phyloP scores from a whole-genome alignment of 2,329 filamentous ascomycete genomes.

The Arthrobotrys entomopaga region DNA sequence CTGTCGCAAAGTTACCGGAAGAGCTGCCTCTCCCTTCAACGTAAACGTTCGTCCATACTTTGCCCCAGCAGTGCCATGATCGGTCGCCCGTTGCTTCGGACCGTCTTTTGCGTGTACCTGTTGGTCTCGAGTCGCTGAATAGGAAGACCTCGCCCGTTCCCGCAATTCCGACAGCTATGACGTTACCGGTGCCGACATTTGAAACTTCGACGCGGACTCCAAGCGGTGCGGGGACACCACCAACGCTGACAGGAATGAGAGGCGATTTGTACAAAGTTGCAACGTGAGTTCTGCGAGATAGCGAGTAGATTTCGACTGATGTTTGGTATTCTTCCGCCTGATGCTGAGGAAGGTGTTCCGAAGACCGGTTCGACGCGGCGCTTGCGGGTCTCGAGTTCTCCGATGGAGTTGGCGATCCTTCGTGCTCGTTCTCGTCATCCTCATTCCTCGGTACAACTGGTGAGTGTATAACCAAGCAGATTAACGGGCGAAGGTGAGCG shows the following conservation, averaged over 20 bases:
- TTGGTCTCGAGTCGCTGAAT: slow-evolving; percentile 54
- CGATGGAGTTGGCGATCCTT: slow-evolving; percentile 58
- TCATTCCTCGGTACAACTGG: slow-evolving; percentile 52
- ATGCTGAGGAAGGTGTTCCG: slow-evolving; percentile 52
- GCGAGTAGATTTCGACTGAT: slow-evolving; percentile 59
- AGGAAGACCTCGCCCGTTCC: slow-evolving; percentile 59
- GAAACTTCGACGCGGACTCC: slow-evolving; percentile 58
- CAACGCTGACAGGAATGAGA: slow-evolving; percentile 56
- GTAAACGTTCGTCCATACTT: slow-evolving; percentile 90
- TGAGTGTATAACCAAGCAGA: slow-evolving; percentile 59
- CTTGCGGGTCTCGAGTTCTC: slow-evolving; percentile 58
- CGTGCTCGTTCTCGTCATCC: slow-evolving; percentile 54
- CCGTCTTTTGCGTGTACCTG: slow-evolving; percentile 39
- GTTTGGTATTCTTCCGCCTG: slow-evolving; percentile 59
- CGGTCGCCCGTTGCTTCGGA: slow-evolving; percentile 52
- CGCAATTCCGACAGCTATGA: slow-evolving; percentile 58
- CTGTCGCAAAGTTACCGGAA: slow-evolving; percentile 59
- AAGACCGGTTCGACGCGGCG: slow-evolving; percentile 57
- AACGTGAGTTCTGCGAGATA: slow-evolving; percentile 57
- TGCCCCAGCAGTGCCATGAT: slow-evolving; percentile 77
- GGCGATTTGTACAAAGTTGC: slow-evolving; percentile 59
- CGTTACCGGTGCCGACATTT: slow-evolving; percentile 53
- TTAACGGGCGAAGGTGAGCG: slow-evolving; percentile 57
- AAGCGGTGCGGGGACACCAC: slow-evolving; percentile 55
- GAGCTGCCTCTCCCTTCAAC: slow-evolving; percentile 67